Percentiles rank a stretch among this genome's conserved stretches.
phyloP scores from a whole-genome alignment of 2,329 filamentous ascomycete species.

The Trichoderma lentiforme region DNA sequence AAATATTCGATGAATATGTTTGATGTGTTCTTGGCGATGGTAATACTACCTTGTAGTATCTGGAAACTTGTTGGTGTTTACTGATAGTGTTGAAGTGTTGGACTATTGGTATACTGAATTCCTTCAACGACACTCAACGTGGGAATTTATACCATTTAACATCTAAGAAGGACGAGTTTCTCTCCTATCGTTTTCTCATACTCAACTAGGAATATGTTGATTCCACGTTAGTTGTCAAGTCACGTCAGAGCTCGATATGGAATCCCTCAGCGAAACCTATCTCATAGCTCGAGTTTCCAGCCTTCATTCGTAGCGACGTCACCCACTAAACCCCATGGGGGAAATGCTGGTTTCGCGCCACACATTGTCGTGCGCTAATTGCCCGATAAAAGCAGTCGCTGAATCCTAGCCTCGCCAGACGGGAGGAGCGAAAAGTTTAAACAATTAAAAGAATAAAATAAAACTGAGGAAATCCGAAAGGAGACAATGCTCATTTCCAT shows the following conservation, averaged over 20 bases:
- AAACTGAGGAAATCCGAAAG: background rate
- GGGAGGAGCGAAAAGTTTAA: background rate
- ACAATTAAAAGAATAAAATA: background rate
- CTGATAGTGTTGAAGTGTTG: background rate
- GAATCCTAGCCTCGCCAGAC: background rate
- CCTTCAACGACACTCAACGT: background rate
- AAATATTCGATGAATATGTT: background rate
- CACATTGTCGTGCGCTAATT: background rate
- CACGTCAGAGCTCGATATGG: background rate
- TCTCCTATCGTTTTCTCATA: background rate
- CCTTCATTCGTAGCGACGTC: background rate
- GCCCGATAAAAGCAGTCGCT: background rate
- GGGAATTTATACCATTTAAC: background rate
- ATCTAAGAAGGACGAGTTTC: background rate
- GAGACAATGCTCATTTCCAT: background rate
- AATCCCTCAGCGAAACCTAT: background rate
- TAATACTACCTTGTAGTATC: background rate
- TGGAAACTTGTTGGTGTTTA: background rate
- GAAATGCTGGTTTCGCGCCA: background rate
- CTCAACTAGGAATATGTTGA: background rate
- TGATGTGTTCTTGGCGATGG: background rate
- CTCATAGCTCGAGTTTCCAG: background rate
- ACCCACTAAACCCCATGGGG: slow-evolving; percentile 1
- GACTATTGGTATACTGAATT: background rate
- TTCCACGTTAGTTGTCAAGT: background rate